These are phyloP conservation scores for Microsporum canis DNA, from an alignment of 2,329 filamentous ascomycete species.

Conservation along the genomic window DNA sequence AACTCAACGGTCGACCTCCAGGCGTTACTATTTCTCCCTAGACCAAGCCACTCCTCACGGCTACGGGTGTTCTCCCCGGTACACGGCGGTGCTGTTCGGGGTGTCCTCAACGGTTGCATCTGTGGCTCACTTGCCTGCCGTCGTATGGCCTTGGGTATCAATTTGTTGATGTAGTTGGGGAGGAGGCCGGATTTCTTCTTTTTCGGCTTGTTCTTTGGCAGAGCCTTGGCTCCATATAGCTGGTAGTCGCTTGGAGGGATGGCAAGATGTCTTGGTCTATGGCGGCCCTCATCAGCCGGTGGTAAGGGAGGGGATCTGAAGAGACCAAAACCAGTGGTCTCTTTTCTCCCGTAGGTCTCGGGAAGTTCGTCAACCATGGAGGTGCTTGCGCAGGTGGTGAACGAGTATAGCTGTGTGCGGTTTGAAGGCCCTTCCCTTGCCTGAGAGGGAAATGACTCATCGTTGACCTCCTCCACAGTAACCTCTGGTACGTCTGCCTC, in stretches of 20 bases:
- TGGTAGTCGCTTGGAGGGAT: slow-evolving; percentile 23
- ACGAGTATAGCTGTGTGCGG: slow-evolving; percentile 10
- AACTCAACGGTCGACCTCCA: slow-evolving; percentile 1
- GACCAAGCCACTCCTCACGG: neutral
- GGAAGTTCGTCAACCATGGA: neutral
- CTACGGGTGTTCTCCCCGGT: neutral
- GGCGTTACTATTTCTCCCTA: neutral
- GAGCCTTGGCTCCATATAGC: slow-evolving; percentile 19
- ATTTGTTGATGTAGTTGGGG: neutral
- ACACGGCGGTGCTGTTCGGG: neutral
- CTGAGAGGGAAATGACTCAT: neutral
- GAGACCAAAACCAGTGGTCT: slow-evolving; percentile 3
- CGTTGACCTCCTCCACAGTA: neutral
- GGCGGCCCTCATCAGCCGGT: neutral
- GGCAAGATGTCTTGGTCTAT: slow-evolving; percentile 14
- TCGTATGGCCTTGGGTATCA: slow-evolving; percentile 2
- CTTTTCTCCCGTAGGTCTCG: neutral
- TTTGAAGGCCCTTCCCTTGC: neutral
- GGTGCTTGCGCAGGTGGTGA: slow-evolving; percentile 3
- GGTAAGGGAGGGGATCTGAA: slow-evolving; percentile 2
- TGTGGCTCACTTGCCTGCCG: neutral
- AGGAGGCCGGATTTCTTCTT: neutral
- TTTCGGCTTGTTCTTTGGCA: slow-evolving; percentile 9
- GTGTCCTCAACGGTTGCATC: neutral
- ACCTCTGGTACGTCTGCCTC: neutral